Conservation (phyloP, 2,329 filamentous ascomycete species). For the Bipolaris zeicola region DNA sequence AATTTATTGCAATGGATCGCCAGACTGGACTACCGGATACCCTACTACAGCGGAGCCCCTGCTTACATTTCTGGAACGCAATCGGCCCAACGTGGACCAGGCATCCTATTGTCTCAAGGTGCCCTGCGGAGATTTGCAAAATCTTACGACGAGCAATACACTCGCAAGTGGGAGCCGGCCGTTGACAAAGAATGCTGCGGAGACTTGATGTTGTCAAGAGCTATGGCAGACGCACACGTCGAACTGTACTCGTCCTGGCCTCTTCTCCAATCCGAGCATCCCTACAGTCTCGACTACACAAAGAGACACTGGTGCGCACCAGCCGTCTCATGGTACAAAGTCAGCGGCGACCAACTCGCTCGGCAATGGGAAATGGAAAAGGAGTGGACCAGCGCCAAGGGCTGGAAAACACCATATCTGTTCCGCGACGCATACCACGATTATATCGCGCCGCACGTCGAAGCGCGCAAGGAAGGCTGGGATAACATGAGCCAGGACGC, state of each 20-base stretch:
- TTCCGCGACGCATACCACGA: slow-evolving; percentile 43
- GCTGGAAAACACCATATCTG: slow-evolving; percentile 42
- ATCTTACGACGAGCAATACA: slow-evolving; percentile 40
- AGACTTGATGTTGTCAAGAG: slow-evolving; percentile 44
- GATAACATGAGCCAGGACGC: slow-evolving; percentile 38
- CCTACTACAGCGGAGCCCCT: slow-evolving; percentile 51
- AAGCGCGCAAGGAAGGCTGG: slow-evolving; percentile 38
- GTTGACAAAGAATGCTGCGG: slow-evolving; percentile 47
- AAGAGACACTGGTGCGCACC: slow-evolving; percentile 51
- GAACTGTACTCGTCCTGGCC: slow-evolving; percentile 49
- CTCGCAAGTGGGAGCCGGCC: slow-evolving; percentile 39
- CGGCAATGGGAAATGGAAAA: slow-evolving; percentile 40
- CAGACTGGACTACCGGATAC: slow-evolving; percentile 48
- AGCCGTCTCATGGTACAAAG: slow-evolving; percentile 48
- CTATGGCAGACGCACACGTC: slow-evolving; percentile 43
- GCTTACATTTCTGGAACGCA: slow-evolving; percentile 44
- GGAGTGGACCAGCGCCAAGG: slow-evolving; percentile 41
- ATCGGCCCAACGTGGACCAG: slow-evolving; percentile 52
- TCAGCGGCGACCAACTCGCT: slow-evolving; percentile 30
- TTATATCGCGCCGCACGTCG: slow-evolving; percentile 39
- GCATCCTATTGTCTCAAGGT: slow-evolving; percentile 51
- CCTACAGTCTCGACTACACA: slow-evolving; percentile 48
- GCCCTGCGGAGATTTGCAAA: slow-evolving; percentile 45
- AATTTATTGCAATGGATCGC: slow-evolving; percentile 49
- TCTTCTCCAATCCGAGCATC: slow-evolving; percentile 52